Conservation (phyloP, 768 basidiomycete species). For the Clitopilus hobsonii region DNA sequence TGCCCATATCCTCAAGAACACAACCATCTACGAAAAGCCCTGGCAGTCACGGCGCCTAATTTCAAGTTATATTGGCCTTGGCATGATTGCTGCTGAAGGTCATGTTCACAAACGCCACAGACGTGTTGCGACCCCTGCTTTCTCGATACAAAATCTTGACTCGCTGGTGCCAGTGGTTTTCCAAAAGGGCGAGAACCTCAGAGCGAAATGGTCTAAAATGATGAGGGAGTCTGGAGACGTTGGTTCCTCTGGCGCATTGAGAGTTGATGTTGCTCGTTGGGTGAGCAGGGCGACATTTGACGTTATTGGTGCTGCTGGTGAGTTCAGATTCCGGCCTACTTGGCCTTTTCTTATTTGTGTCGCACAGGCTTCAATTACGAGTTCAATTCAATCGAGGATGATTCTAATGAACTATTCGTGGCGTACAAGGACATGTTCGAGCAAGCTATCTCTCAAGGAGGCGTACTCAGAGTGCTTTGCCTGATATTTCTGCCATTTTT, state of each 20-base stretch:
- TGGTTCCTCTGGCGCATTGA: conserved; percentile 20
- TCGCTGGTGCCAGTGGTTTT: conserved; percentile 71
- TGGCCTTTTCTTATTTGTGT: not conserved
- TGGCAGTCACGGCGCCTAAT: conserved; percentile 74
- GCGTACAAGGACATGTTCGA: conserved; percentile 89
- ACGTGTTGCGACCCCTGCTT: conserved; percentile 71
- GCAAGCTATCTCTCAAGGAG: conserved; percentile 56
- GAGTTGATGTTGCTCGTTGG: conserved; percentile 77
- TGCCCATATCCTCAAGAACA: conserved; percentile 68
- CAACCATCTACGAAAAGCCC: conserved; percentile 77
- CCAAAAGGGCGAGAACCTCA: conserved; percentile 58
- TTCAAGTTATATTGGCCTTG: conserved; percentile 74
- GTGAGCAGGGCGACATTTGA: conserved; percentile 84
- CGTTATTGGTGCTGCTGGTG: conserved; percentile 86
- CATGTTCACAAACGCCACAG: conserved; percentile 76
- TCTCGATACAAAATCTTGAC: conserved; percentile 74
- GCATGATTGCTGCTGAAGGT: conserved; percentile 79
- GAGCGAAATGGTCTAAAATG: conserved; percentile 55
- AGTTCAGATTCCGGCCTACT: conserved; percentile 3
- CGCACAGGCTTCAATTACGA: conserved; percentile 75
- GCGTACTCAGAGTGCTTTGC: conserved; percentile 39
- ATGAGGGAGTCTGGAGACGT: conserved; percentile 27
- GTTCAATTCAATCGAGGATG: conserved; percentile 79
- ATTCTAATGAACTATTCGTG: conserved; percentile 70
- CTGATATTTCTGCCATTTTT: too few relatives aligned